A percentile compares a stretch with the other conserved stretches of the same genome.
These are phyloP conservation scores for Phytophthora pini DNA, from an alignment of 352 stramenopile genomes.

Conservation along the genomic window DNA sequence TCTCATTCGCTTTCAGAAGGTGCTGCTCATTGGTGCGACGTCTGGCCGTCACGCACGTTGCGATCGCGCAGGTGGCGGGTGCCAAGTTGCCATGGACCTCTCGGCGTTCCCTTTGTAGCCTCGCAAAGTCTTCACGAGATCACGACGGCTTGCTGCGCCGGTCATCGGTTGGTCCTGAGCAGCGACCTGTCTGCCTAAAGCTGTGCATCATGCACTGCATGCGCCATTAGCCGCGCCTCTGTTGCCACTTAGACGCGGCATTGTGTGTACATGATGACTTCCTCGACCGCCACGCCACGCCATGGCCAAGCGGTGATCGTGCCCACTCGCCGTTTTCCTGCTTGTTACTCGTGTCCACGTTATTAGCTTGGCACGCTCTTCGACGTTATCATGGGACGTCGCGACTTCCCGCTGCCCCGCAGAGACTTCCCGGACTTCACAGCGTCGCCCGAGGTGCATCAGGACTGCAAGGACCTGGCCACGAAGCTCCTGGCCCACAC, in stretches of 20 bases:
- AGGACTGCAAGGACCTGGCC: slow-evolving; percentile 45
- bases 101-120: slow-evolving; percentile 5
- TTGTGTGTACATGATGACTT: slow-evolving; percentile 18
- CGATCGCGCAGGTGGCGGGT: slow-evolving; percentile 27
- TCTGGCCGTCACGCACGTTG: slow-evolving; percentile 20
- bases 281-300: slow-evolving; percentile 11
- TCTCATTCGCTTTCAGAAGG: slow-evolving; percentile 10
- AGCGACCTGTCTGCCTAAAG: slow-evolving; percentile 23
- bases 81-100: slow-evolving; percentile 3
- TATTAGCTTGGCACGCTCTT: not conserved
- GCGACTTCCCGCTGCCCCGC: slow-evolving; percentile 55
- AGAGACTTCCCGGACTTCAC: slow-evolving; percentile 48
- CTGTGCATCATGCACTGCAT: not conserved
- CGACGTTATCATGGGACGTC: slow-evolving; percentile 23
- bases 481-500: slow-evolving; percentile 54
- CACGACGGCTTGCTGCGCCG: slow-evolving; percentile 10
- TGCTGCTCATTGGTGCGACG: slow-evolving; percentile 6
- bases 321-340: slow-evolving; percentile 22
- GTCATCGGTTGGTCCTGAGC: slow-evolving; percentile 13
- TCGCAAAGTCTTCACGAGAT: slow-evolving; percentile 11
- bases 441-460: slow-evolving; percentile 39
- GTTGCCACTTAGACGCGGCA: slow-evolving; percentile 15
- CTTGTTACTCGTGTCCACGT: slow-evolving; percentile 6
- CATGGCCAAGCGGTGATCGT: slow-evolving; percentile 12
- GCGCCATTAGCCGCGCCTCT: slow-evolving; percentile 21